Evolutionary conservation across 2,329 filamentous ascomycete genomes (phyloP), one percentile per base, ranked within the genome.

Genomic region (Helminthosporium solani): DNA sequence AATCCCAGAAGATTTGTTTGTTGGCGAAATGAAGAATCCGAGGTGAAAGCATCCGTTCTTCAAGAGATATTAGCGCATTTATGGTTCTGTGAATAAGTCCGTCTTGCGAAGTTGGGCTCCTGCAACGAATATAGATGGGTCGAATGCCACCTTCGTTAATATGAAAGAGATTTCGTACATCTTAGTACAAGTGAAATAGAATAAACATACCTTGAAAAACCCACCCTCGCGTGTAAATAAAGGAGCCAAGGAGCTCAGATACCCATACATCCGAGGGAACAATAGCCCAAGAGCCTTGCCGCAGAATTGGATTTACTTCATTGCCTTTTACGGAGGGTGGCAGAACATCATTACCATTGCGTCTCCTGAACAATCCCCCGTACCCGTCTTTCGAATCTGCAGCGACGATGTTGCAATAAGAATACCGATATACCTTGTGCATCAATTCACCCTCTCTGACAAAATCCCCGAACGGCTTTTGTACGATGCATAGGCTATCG

Each of bases 391-490:
- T 9, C 1, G 60, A 53, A 44, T 61, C 57, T 20, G 52, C 56
- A 18, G 54, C 49, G n/a, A 52, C 56, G 40, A 65, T 58, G 41
- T 64, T 66, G 30, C 61, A 61, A 31, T 55, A 56, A 4, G 52
- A 54, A 31, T 57, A 46, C 2, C 57, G 49, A 9, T 25, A 25
- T 5, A 25, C 23, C 23, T 25, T 23, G 7, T 30, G 25, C 38
- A 40, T 40, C 2, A 40, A 27, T 4, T 23, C 30, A 3, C 15
- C 38, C 7, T 40, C 38, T n/a, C 21, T 18, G 7, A 18, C 15
- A 8, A 31, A 40, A n/a, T 40, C 38, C 20, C 27, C 27, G 9
- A 6, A 5, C 23, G 9, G 6, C 6, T 9, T 38, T 41, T 52
- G 53, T 14, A 58, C 36, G 11, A 58, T 57, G 27, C 53, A 58